These are phyloP conservation scores for Lentinula guzmanii DNA, from an alignment of 768 basidiomycete genomes.

Conservation along the genomic window DNA sequence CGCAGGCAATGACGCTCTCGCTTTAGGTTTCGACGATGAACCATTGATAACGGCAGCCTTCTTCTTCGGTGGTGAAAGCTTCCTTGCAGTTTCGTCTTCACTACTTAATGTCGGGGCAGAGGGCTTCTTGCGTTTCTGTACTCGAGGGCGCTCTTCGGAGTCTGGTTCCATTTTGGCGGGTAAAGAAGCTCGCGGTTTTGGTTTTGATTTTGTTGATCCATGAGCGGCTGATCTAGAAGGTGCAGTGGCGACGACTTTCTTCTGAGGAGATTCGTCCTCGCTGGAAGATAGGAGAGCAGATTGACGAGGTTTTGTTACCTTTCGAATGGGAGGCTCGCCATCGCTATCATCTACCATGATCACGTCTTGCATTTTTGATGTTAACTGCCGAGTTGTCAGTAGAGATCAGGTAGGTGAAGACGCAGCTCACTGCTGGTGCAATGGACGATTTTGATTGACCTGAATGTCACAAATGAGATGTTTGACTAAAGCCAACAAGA, in stretches of 20 bases:
- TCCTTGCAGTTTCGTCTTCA: conserved; percentile 12
- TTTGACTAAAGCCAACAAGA: background rate
- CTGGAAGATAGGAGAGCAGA: background rate
- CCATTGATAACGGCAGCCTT: conserved; percentile 14
- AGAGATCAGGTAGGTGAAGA: background rate
- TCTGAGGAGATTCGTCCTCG: background rate
- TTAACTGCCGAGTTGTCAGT: background rate
- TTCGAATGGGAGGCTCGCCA: background rate
- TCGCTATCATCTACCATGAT: conserved; percentile 4
- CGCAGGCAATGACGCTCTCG: background rate
- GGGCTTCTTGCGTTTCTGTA: conserved; percentile 6
- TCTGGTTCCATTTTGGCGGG: background rate
- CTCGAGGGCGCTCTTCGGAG: background rate
- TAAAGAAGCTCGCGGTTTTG: background rate
- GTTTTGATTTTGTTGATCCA: background rate
- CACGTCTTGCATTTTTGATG: background rate
- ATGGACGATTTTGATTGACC: background rate
- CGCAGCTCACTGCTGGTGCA: background rate
- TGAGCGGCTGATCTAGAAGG: background rate
- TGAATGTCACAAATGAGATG: background rate
- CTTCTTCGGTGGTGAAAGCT: conserved; percentile 17
- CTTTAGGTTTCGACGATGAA: conserved; percentile 3
- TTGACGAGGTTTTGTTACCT: background rate
- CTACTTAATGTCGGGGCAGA: conserved; percentile 5
- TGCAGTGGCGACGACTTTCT: background rate